These are phyloP conservation scores for Cocos nucifera DNA, from an alignment of 176 grass and related monocot genomes.

Conservation along the genomic window DNA sequence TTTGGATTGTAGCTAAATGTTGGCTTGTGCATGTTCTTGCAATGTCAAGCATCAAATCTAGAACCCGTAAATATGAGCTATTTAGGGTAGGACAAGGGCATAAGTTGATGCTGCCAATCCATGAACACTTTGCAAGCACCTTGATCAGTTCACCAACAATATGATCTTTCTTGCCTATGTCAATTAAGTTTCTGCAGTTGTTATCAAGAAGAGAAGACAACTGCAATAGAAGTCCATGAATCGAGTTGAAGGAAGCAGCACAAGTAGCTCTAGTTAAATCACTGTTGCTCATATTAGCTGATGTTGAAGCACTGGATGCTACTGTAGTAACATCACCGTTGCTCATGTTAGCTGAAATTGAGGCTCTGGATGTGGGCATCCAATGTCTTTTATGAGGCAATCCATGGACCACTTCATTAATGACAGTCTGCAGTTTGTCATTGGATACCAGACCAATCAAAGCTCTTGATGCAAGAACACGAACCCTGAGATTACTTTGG, in stretches of 20 bases:
- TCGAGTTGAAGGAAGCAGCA: slow-evolving; percentile 63
- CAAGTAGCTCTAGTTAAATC: slow-evolving; percentile 5
- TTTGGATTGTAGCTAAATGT: slow-evolving; percentile 35
- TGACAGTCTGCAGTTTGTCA: slow-evolving; percentile 62
- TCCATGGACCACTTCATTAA: slow-evolving; percentile 46
- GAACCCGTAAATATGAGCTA: slow-evolving; percentile 58
- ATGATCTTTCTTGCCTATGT: slow-evolving; percentile 55
- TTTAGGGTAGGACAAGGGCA: slow-evolving; percentile 66
- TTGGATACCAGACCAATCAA: slow-evolving; percentile 83
- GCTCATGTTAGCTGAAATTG: slow-evolving; percentile 18
- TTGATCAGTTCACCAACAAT: slow-evolving; percentile 60
- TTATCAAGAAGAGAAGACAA: slow-evolving; percentile 70
- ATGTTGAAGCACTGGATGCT: background rate
- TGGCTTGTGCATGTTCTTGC: slow-evolving; percentile 39
- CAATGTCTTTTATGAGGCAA: slow-evolving; percentile 37
- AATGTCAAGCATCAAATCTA: slow-evolving; percentile 74
- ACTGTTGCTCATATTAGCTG: slow-evolving; percentile 33
- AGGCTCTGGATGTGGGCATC: slow-evolving; percentile 10
- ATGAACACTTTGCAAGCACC: slow-evolving; percentile 59
- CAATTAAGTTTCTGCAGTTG: slow-evolving; percentile 53
- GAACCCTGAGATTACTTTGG: slow-evolving; percentile 76
- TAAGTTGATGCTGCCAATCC: slow-evolving; percentile 52
- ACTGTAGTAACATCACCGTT: slow-evolving; percentile 26
- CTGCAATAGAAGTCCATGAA: slow-evolving; percentile 86
- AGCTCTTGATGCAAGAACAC: slow-evolving; percentile 83